These are phyloP conservation scores for Phytophthora citricola DNA, from an alignment of 352 stramenopile genomes.

Conservation along the genomic window DNA sequence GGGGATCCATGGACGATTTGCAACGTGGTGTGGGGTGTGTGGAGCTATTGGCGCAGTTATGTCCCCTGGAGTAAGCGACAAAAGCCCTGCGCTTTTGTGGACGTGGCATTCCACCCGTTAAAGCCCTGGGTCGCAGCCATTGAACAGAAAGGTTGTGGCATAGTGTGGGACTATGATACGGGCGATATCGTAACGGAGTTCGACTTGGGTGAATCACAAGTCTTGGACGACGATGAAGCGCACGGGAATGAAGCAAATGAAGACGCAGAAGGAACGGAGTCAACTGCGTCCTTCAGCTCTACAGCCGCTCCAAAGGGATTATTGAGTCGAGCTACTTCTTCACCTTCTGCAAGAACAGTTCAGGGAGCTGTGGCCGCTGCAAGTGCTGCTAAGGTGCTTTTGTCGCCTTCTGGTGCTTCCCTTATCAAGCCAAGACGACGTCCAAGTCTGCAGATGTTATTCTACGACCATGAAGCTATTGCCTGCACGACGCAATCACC, in stretches of 20 bases:
- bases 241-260: conserved; percentile 18
- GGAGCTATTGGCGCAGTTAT: conserved; percentile 60
- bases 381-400: conserved; percentile 20
- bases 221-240: conserved; percentile 36
- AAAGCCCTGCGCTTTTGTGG: conserved; percentile 75
- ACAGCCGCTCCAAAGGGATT: conserved; percentile 37
- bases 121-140: conserved; percentile 75
- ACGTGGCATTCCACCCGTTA: conserved; percentile 66
- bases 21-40: conserved; percentile 58
- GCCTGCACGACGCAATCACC: conserved; percentile 46
- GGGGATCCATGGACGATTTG: conserved; percentile 69
- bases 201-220: conserved; percentile 61
- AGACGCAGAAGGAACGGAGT: conserved; percentile 13
- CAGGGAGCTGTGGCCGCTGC: conserved; percentile 26
- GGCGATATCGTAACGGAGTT: conserved; percentile 70
- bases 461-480: conserved; percentile 81
- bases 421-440: conserved; percentile 59
- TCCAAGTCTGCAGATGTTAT: conserved; percentile 64
- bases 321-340: conserved; percentile 47
- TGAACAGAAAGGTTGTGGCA: conserved; percentile 61
- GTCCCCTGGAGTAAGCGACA: conserved; percentile 68
- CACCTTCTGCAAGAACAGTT: conserved; percentile 44
- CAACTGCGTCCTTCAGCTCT: background rate
- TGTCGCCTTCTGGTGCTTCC: conserved; percentile 35
- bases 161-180: conserved; percentile 83